A percentile compares a stretch with the other conserved stretches of the same genome.
Evolutionary conservation across 768 basidiomycete genomes (phyloP).

Genomic region (Trametes cingulata): DNA sequence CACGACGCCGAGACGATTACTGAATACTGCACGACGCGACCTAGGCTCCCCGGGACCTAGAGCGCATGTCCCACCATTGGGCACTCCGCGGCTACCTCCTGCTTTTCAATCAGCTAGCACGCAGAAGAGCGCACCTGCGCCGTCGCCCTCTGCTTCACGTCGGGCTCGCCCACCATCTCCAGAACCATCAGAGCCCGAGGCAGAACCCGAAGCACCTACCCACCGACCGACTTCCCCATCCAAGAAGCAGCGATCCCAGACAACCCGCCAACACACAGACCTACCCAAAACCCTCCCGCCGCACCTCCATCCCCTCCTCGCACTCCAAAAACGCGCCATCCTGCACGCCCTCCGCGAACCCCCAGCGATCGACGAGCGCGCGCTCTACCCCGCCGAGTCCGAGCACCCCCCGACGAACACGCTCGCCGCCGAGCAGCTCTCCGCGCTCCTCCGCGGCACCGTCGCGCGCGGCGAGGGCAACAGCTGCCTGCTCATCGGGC

Average conservation of each 20-base stretch:
- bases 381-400: slow-evolving; percentile 38
- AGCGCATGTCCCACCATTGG: slow-evolving; percentile 3
- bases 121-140: background rate
- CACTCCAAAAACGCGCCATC: slow-evolving; percentile 59
- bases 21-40: slow-evolving; percentile 6
- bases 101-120: slow-evolving; percentile 6
- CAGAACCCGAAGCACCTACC: background rate
- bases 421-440: slow-evolving; percentile 56
- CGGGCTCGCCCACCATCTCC: slow-evolving; percentile 4
- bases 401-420: slow-evolving; percentile 47
- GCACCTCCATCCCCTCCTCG: slow-evolving; percentile 47
- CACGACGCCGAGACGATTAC: slow-evolving; percentile 20
- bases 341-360: slow-evolving; percentile 45
- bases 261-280: background rate
- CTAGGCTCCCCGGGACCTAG: slow-evolving; percentile 10
- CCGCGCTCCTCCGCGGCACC: slow-evolving; percentile 70
- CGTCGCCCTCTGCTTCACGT: background rate
- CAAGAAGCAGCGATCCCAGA: background rate
- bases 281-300: slow-evolving; percentile 34
- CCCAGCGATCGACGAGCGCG: slow-evolving; percentile 26
- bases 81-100: slow-evolving; percentile 13
- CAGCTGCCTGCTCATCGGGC: slow-evolving; percentile 86
- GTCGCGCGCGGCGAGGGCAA: slow-evolving; percentile 86
- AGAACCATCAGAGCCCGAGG: background rate
- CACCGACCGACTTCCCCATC: background rate